Conservation (phyloP, 2,329 filamentous ascomycete genomes). For the Pseudocercospora pini-densiflorae region DNA sequence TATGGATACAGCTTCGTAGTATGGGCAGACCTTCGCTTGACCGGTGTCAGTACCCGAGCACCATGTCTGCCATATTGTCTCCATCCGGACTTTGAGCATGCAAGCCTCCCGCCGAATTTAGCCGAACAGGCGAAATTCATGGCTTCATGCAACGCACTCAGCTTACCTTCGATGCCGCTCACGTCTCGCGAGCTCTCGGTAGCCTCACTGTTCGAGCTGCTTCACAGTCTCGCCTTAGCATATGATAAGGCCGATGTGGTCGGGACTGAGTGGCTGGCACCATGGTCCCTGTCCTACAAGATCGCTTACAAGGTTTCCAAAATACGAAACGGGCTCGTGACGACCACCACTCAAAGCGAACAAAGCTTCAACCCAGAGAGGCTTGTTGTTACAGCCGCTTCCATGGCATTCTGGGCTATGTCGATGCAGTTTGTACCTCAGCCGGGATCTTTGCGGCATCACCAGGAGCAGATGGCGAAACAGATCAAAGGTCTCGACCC, state of each 20-base stretch:
- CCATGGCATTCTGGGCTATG: neutral
- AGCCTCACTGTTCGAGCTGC: neutral
- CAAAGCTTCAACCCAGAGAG: neutral
- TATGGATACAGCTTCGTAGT: neutral
- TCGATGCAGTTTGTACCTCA: conserved; percentile 5
- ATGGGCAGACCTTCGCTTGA: conserved; percentile 8
- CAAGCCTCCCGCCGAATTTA: neutral
- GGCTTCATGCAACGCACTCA: neutral
- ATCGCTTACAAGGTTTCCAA: neutral
- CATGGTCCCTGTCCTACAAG: conserved; percentile 2
- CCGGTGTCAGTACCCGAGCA: neutral
- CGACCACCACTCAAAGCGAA: neutral
- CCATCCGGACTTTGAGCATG: neutral
- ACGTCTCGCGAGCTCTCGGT: neutral
- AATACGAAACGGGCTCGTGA: neutral
- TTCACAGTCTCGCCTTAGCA: neutral
- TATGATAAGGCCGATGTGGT: neutral
- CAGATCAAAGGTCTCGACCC: neutral
- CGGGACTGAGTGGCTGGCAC: neutral
- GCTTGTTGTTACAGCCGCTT: neutral
- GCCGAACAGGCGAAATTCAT: neutral
- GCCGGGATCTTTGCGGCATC: conserved; percentile 3
- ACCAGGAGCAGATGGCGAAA: neutral
- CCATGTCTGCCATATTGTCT: neutral
- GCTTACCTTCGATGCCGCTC: neutral